Percentiles rank a stretch among this genome's conserved stretches.
phyloP scores from a whole-genome alignment of 441 rosid species.

The Croton setiger region DNA sequence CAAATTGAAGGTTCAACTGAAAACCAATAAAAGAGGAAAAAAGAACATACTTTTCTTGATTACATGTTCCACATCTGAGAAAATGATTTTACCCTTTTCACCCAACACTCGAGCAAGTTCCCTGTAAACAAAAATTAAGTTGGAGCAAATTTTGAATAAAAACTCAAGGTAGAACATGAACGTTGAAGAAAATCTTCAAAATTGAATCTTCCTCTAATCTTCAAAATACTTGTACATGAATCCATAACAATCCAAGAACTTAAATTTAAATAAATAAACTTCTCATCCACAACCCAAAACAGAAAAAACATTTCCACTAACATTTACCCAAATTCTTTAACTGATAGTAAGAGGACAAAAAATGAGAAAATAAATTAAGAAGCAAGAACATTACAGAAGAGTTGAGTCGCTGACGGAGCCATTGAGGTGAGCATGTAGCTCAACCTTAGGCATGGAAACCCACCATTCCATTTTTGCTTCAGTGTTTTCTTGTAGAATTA shows the following conservation, averaged over 20 bases:
- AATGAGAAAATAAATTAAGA: neutral
- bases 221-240: neutral
- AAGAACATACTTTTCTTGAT: conserved; percentile 62
- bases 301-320: neutral
- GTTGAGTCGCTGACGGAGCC: conserved; percentile 92
- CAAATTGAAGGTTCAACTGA: neutral
- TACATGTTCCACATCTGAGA: conserved; percentile 77
- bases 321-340: neutral
- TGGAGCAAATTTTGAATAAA: neutral
- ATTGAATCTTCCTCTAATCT: neutral
- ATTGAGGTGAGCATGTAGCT: conserved; percentile 97
- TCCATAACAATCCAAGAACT: neutral
- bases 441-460: conserved; percentile 72
- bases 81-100: conserved; percentile 55
- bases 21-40: conserved; percentile 11
- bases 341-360: neutral
- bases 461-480: conserved; percentile 54
- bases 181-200: neutral
- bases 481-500: conserved; percentile 1
- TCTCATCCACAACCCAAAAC: neutral
- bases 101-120: conserved; percentile 84
- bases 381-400: conserved; percentile 49
- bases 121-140: conserved; percentile 33
- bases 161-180: neutral
- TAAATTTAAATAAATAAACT: neutral